Conservation (phyloP, 805 yeast genomes). For the Brettanomyces custersianus region DNA sequence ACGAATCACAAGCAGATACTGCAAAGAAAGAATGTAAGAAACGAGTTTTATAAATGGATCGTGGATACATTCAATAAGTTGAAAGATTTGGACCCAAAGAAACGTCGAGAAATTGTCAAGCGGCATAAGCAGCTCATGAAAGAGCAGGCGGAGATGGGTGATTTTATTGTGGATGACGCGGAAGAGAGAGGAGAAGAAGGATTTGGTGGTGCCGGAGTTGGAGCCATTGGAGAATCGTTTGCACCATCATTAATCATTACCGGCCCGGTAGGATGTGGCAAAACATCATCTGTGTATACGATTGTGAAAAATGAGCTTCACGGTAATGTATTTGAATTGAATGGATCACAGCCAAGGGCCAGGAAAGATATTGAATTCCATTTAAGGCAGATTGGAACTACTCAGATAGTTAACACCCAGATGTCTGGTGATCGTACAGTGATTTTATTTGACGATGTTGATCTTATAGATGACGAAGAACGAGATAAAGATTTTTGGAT, state of each 20-base stretch:
- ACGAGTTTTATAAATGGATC: constrained; percentile 31
- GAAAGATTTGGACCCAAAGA: constrained; percentile 20
- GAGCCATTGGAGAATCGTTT: constrained; percentile 32
- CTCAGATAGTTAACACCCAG: constrained; percentile 50
- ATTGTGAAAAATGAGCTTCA: constrained; percentile 45
- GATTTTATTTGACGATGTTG: constrained; percentile 80
- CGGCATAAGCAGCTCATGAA: constrained; percentile 13
- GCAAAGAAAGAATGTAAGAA: constrained; percentile 19
- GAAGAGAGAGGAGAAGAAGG: constrained; percentile 4
- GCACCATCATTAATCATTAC: constrained; percentile 56
- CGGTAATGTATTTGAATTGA: constrained; percentile 77
- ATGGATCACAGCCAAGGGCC: constrained; percentile 64
- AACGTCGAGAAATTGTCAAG: constrained; percentile 16
- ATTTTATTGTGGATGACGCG: constrained; percentile 31
- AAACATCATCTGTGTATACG: constrained; percentile 65
- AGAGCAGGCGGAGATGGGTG: constrained; percentile 17
- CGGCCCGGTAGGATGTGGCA: constrained; percentile 74
- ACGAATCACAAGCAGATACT: constrained; percentile 25
- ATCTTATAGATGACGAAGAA: constrained; percentile 60
- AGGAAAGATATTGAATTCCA: constrained; percentile 58
- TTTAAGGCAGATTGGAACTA: constrained; percentile 74
- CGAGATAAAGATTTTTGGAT: constrained; percentile 74
- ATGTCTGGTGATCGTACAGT: constrained; percentile 36
- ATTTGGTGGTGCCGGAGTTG: constrained; percentile 19
- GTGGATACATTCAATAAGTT: constrained; percentile 27